A percentile compares a stretch with the other conserved stretches of the same genome.
Evolutionary conservation across 192 early-diverging fungal genomes (phyloP).

Genomic region (Phycomyces blakesleeanus): DNA sequence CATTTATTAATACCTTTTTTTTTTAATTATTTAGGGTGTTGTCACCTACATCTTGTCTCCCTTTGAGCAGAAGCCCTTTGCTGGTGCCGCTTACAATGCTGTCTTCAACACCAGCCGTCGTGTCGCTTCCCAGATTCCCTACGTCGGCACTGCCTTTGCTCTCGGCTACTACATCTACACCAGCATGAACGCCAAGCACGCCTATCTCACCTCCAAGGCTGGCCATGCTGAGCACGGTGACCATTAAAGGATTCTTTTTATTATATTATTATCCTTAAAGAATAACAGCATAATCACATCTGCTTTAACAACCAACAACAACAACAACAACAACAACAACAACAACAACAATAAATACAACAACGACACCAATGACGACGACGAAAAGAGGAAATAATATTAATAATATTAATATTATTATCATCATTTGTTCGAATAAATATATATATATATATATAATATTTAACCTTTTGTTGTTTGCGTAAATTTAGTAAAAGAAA

Average conservation of each 20-base stretch:
- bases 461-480: no score
- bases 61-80: constrained; percentile 60
- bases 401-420: no score
- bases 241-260: constrained; percentile 16
- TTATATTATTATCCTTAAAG: neutral
- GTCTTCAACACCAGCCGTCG: constrained; percentile 64
- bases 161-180: constrained; percentile 47
- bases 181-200: constrained; percentile 40
- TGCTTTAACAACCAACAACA: no score
- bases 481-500: no score
- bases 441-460: no score
- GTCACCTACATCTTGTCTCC: constrained; percentile 57
- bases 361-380: no score
- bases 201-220: constrained; percentile 39
- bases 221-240: constrained; percentile 39
- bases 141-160: constrained; percentile 49
- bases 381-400: no score
- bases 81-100: constrained; percentile 52
- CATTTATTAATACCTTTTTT: neutral
- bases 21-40: constrained; percentile 37
- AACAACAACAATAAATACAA: no score
- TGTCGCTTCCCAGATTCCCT: constrained; percentile 47
- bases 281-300: neutral
- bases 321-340: no score
- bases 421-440: no score